These are phyloP conservation scores for Rhodotorula sp. DNA, from an alignment of 1,284 basidiomycete genomes.

Conservation along the genomic window DNA sequence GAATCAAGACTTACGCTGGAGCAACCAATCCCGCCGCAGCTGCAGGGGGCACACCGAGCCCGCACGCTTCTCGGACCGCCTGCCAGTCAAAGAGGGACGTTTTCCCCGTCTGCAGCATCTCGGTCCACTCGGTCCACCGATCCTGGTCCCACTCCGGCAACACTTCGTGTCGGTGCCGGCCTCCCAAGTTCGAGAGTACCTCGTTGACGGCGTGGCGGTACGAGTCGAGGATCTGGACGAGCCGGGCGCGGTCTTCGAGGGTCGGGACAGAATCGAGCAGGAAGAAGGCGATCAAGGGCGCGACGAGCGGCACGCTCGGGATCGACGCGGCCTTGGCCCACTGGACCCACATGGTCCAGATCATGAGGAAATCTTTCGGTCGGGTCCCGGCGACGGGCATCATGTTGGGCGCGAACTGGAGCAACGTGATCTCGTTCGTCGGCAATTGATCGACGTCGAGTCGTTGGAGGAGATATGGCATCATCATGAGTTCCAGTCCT, in stretches of 20 bases:
- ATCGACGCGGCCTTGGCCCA: neutral
- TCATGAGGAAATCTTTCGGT: neutral
- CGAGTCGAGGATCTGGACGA: slow-evolving; percentile 15
- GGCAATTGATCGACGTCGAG: neutral
- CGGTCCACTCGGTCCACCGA: neutral
- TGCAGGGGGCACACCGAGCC: neutral
- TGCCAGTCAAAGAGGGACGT: slow-evolving; percentile 2
- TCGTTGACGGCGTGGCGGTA: slow-evolving; percentile 3
- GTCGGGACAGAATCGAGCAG: neutral
- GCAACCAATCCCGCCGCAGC: neutral
- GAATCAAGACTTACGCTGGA: neutral
- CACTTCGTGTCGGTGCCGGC: neutral
- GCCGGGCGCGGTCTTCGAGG: neutral
- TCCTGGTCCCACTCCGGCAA: neutral
- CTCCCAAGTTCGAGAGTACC: neutral
- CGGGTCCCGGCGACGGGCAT: neutral
- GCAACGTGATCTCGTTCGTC: neutral
- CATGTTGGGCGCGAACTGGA: neutral
- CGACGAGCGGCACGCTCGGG: slow-evolving; percentile 19
- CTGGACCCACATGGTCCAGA: slow-evolving; percentile 3
- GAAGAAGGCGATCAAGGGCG: slow-evolving; percentile 5
- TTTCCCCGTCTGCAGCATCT: slow-evolving; percentile 1
- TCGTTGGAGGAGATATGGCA: neutral
- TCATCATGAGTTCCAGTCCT: neutral
- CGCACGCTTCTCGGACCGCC: neutral